Evolutionary conservation across 2,329 filamentous ascomycete genomes (phyloP).

Genomic region (Ascochyta pisi): DNA sequence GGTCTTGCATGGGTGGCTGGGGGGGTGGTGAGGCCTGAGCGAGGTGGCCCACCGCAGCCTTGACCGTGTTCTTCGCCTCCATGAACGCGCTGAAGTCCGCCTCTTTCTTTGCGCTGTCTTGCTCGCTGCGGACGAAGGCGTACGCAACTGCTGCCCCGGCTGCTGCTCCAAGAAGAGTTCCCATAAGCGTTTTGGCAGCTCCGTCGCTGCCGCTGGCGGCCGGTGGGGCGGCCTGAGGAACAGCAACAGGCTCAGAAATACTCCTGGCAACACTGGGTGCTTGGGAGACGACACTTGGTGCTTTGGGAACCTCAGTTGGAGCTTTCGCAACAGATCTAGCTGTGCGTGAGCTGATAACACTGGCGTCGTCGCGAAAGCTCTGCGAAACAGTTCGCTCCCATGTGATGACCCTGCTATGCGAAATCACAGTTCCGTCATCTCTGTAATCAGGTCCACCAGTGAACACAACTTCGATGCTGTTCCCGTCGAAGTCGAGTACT

Average conservation of each 20-base stretch:
- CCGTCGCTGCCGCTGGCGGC: constrained; percentile 52
- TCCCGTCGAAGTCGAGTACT: constrained; percentile 80
- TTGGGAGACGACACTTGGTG: constrained; percentile 24
- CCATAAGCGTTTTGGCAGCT: constrained; percentile 70
- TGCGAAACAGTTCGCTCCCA: constrained; percentile 44
- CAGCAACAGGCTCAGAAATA: constrained; percentile 40
- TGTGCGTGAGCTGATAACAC: constrained; percentile 40
- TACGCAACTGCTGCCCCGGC: constrained; percentile 80
- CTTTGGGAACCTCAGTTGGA: constrained; percentile 30
- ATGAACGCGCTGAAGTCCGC: constrained; percentile 48
- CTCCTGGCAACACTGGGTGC: constrained; percentile 39
- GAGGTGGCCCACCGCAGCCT: constrained; percentile 35
- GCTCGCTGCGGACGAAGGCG: constrained; percentile 70
- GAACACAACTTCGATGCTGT: constrained; percentile 81
- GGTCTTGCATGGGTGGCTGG: constrained; percentile 36
- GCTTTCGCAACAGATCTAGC: constrained; percentile 32
- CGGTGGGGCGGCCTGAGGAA: constrained; percentile 33
- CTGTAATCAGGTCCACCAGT: constrained; percentile 51
- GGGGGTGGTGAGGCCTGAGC: constrained; percentile 40
- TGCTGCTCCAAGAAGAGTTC: constrained; percentile 78
- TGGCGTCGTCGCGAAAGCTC: constrained; percentile 42
- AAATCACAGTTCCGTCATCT: constrained; percentile 50
- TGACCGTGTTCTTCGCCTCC: constrained; percentile 41
- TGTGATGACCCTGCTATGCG: constrained; percentile 55
- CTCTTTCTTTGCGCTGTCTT: constrained; percentile 55